Evolutionary conservation across 345 rosid species (phyloP).

Genomic region (Litchi chinensis): DNA sequence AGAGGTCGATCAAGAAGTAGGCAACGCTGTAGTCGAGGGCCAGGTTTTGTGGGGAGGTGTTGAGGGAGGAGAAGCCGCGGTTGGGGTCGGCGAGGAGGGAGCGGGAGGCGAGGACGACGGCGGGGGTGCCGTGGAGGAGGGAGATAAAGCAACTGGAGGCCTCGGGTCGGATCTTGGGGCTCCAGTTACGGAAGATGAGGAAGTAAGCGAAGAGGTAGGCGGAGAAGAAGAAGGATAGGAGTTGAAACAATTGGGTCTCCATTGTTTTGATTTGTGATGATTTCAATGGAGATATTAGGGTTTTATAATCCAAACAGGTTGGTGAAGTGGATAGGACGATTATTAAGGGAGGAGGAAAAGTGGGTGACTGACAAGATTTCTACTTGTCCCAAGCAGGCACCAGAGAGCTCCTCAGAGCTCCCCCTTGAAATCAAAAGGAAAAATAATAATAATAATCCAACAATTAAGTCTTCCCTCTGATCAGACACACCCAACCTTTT

Average conservation of each 20-base stretch:
- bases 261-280: slow-evolving; percentile 21
- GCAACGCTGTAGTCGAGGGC: slow-evolving; percentile 84
- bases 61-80: slow-evolving; percentile 55
- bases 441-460: no score
- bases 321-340: slow-evolving; percentile 29
- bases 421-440: no score
- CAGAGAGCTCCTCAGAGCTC: no score
- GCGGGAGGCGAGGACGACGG: slow-evolving; percentile 59
- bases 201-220: slow-evolving; percentile 57
- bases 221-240: slow-evolving; percentile 56
- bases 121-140: slow-evolving; percentile 79
- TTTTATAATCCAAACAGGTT: neutral
- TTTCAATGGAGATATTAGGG: slow-evolving; percentile 10
- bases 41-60: slow-evolving; percentile 51
- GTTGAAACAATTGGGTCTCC: slow-evolving; percentile 45
- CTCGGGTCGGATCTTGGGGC: slow-evolving; percentile 62
- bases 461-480: no score
- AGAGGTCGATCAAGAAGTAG: slow-evolving; percentile 74
- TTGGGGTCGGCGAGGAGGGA: slow-evolving; percentile 51
- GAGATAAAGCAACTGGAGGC: slow-evolving; percentile 86
- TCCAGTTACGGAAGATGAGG: slow-evolving; percentile 73
- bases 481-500: no score
- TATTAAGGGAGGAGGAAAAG: no score
- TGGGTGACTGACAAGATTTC: no score
- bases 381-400: no score